Base-by-base conservation (phyloP, 495 filamentous ascomycete species). In the Hypoxylon lienhwacheense region DNA sequence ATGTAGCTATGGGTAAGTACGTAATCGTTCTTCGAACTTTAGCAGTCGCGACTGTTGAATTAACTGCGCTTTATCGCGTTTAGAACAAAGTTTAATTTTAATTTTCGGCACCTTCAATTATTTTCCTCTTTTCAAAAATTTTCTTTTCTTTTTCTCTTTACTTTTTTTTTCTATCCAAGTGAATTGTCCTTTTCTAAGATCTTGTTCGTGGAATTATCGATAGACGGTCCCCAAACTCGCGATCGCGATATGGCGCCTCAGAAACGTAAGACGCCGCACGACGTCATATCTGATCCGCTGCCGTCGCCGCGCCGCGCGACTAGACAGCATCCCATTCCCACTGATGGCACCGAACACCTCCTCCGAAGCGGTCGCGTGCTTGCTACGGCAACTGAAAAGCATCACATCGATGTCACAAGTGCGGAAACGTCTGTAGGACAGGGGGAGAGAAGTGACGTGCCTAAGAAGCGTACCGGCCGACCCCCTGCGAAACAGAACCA, bases 281-380 rank as follows among this genome's bases (percentile, higher is more conserved):
- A 69, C 45, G 33, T 34, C 17, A 55, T 37, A 17, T 7, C 28
- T 24, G 53, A 55, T 17, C 25, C 53, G 10, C 53, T 66, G 47
- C 73, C 70, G 21, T 24, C 53, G 10, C 53, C 67, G 47, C 73
- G 71, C 29, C 70, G 75, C 54, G 65, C 72, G 43, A 78, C 75
- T 39, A 72, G 75, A 44, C 68, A 64, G 31, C 68, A 71, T 35
- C 73, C 74, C 21, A 52, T 62, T 37, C 37, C 37, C 21, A 66
- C 64, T 12, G 63, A 65, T 8, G 55, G n/a, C n/a, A n/a, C 59
- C 31, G 46, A 55, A 43, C 64, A 71, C 16, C 59, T 68, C 20
- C 65, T 72, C 6, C 59, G 66, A 37, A 69, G 73, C 19, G 70
- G 73, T 26, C 70, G 70, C 10, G 57, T 64, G 40, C 64, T 68